A percentile compares a stretch with the other conserved stretches of the same genome.
Conservation (phyloP, 106 monocot species). For the Dendrobium huoshanense region DNA sequence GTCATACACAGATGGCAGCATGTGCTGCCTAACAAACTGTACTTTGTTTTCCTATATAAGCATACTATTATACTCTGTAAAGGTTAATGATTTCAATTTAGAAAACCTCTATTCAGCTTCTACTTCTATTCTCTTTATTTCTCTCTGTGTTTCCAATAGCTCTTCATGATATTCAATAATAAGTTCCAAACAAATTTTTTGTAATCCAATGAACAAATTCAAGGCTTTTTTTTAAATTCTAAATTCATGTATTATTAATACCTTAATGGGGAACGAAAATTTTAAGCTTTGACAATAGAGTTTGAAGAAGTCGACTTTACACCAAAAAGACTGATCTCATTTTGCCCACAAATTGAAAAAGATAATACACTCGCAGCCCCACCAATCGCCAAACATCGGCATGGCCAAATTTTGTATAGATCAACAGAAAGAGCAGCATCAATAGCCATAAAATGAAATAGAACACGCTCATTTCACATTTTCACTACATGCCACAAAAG, state of each 20-base stretch:
- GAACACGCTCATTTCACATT: background rate
- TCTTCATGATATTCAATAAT: too few relatives aligned
- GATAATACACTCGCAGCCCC: too few relatives aligned
- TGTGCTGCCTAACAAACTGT: too few relatives aligned
- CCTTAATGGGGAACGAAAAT: background rate
- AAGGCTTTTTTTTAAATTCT: background rate
- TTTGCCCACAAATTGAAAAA: background rate
- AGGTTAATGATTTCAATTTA: too few relatives aligned
- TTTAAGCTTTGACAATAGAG: background rate
- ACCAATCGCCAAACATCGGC: background rate
- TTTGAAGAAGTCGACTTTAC: background rate
- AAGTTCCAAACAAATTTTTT: background rate
- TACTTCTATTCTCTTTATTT: too few relatives aligned
- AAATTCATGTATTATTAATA: background rate
- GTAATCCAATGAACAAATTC: background rate
- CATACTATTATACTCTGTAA: too few relatives aligned
- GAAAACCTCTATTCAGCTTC: too few relatives aligned
- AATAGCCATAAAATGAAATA: background rate
- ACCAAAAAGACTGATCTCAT: background rate
- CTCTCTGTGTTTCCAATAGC: too few relatives aligned
- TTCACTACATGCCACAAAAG: background rate
- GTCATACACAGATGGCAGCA: too few relatives aligned
- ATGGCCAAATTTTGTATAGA: background rate
- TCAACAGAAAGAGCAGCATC: background rate
- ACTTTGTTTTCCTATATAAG: too few relatives aligned